Evolutionary conservation across 1,139 yeast genomes (phyloP).

Genomic region (Candida frijolesensis): DNA sequence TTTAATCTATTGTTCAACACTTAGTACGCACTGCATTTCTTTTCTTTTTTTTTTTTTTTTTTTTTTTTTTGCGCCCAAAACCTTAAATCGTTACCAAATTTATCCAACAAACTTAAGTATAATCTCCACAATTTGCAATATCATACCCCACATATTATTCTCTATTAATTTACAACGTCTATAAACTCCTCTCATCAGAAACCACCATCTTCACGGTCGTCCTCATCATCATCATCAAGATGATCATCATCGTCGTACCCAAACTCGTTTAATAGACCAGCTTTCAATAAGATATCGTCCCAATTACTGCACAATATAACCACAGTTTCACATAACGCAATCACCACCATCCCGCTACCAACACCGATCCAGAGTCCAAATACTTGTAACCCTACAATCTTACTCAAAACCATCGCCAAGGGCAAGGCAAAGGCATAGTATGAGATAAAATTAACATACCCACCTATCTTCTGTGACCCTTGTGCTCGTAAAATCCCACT

Average conservation of each 20-base stretch:
- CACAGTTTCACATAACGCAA: slow-evolving; percentile 60
- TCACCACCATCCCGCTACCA: slow-evolving; percentile 71
- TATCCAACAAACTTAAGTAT: too few relatives aligned
- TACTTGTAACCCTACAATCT: slow-evolving; percentile 52
- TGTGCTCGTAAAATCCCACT: slow-evolving; percentile 86
- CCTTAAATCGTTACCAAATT: too few relatives aligned
- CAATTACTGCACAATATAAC: slow-evolving; percentile 44
- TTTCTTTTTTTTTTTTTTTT: too few relatives aligned
- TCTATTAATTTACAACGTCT: neutral
- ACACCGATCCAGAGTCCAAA: slow-evolving; percentile 90
- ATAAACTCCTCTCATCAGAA: too few relatives aligned
- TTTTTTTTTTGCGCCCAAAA: too few relatives aligned
- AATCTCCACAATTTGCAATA: too few relatives aligned
- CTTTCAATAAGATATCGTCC: slow-evolving; percentile 40
- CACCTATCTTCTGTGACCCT: slow-evolving; percentile 84
- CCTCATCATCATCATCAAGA: too few relatives aligned
- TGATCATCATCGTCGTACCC: slow-evolving; percentile 21
- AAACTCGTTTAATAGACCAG: slow-evolving; percentile 28
- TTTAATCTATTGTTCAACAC: too few relatives aligned
- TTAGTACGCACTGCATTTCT: too few relatives aligned
- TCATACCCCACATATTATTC: too few relatives aligned
- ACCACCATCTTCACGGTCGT: too few relatives aligned
- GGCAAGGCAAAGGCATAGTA: slow-evolving; percentile 71
- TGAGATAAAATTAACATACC: slow-evolving; percentile 71
- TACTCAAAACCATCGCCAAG: slow-evolving; percentile 64